Evolutionary conservation across 108 stramenopile genomes (phyloP).

Genomic region (Cyclotella atomus): DNA sequence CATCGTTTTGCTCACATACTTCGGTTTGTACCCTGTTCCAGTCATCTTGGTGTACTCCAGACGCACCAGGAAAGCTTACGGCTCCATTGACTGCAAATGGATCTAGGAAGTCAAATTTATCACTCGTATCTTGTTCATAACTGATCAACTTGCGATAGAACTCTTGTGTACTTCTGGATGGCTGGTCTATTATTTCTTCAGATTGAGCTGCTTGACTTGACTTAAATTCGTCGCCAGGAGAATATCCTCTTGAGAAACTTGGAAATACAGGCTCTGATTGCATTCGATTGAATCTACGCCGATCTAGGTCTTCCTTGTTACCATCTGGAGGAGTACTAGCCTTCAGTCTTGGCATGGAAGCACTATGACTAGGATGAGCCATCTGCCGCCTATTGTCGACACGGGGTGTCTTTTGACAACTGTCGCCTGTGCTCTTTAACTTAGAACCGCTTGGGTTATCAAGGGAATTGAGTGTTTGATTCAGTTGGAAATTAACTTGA

Average conservation of each 20-base stretch:
- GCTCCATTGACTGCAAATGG: background rate
- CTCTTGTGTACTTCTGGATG: background rate
- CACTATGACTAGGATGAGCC: background rate
- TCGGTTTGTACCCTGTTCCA: background rate
- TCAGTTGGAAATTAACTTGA: too few species aligned
- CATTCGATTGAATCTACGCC: background rate
- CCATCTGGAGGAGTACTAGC: background rate
- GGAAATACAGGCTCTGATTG: background rate
- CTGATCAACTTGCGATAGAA: background rate
- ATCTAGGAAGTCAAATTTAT: background rate
- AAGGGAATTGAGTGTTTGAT: too few species aligned
- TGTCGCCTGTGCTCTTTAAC: background rate
- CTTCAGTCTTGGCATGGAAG: background rate
- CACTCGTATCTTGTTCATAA: background rate
- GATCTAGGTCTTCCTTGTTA: background rate
- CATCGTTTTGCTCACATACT: background rate
- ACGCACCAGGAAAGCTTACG: background rate
- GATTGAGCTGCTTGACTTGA: too few species aligned
- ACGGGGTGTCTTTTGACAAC: background rate
- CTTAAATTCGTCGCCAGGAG: too few species aligned
- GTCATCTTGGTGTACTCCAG: background rate
- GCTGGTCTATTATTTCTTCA: too few species aligned
- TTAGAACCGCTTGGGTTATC: background rate
- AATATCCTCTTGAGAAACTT: background rate
- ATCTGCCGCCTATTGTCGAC: background rate